Conservation (phyloP, 768 basidiomycete genomes). For the Lentinula boryana region DNA sequence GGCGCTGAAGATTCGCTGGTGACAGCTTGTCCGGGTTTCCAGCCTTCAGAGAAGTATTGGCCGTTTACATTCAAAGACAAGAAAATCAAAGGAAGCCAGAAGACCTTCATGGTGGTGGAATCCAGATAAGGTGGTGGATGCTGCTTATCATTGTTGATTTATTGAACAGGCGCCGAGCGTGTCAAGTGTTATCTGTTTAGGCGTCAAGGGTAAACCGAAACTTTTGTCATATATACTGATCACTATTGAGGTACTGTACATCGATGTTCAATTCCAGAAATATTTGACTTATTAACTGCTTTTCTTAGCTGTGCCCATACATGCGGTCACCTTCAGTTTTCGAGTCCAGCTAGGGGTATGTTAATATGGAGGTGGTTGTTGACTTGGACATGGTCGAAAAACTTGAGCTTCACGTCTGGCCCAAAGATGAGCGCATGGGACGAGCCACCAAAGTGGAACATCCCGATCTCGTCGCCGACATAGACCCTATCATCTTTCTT, state of each 20-base stretch:
- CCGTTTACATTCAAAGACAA: constrained; percentile 37
- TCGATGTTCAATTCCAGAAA: too few relatives aligned
- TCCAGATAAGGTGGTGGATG: background rate
- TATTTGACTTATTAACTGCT: too few relatives aligned
- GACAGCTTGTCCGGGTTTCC: constrained; percentile 67
- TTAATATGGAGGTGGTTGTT: background rate
- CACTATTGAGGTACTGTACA: background rate
- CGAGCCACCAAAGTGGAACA: constrained; percentile 53
- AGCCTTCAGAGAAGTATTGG: constrained; percentile 79
- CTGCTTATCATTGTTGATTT: too few relatives aligned
- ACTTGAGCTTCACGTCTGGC: background rate
- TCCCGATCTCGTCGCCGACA: constrained; percentile 43
- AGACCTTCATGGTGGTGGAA: constrained; percentile 46
- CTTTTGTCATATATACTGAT: too few relatives aligned
- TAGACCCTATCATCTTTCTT: constrained; percentile 30
- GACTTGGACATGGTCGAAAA: background rate
- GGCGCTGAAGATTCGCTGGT: constrained; percentile 15
- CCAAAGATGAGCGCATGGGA: constrained; percentile 1
- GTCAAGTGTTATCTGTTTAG: too few relatives aligned
- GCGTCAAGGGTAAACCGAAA: too few relatives aligned
- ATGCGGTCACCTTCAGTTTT: background rate
- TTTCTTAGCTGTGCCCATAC: too few relatives aligned
- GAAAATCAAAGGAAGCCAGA: constrained; percentile 29
- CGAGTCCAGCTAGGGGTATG: background rate
- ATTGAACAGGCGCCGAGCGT: too few relatives aligned